A percentile compares a stretch with the other conserved stretches of the same genome.
Evolutionary conservation across 192 early-diverging fungal genomes (phyloP).

Genomic region (Podila epicladia): DNA sequence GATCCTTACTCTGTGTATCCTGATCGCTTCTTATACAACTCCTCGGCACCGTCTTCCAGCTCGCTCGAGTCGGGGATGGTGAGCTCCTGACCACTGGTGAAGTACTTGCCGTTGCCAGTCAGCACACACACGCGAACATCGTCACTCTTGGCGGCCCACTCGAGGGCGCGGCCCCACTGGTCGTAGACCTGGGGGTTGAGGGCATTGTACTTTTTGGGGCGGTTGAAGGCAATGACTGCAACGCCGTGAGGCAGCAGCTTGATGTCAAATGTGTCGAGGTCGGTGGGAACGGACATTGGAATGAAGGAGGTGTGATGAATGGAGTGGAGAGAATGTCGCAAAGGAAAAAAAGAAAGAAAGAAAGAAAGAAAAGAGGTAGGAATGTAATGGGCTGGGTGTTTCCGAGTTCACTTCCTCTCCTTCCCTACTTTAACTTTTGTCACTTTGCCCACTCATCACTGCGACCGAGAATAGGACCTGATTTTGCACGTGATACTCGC

Average conservation of each 20-base stretch:
- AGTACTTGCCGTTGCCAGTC: slow-evolving; percentile 74
- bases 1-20: slow-evolving; percentile 31
- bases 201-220: slow-evolving; percentile 68
- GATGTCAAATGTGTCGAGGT: slow-evolving; percentile 59
- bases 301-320: slow-evolving; percentile 1
- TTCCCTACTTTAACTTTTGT: neutral
- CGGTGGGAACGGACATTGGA: slow-evolving; percentile 37
- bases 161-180: slow-evolving; percentile 71
- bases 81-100: slow-evolving; percentile 72
- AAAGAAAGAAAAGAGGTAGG: neutral
- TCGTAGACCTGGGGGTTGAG: slow-evolving; percentile 63
- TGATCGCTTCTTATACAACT: slow-evolving; percentile 16
- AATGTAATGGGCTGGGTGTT: neutral
- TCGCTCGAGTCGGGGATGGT: slow-evolving; percentile 27
- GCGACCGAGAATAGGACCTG: neutral
- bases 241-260: slow-evolving; percentile 61
- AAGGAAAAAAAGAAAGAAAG: neutral
- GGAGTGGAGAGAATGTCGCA: neutral
- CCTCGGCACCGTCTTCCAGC: slow-evolving; percentile 19
- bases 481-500: neutral
- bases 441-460: neutral
- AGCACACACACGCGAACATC: slow-evolving; percentile 67
- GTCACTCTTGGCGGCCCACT: slow-evolving; percentile 56
- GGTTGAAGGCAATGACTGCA: slow-evolving; percentile 70
- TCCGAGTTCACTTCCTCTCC: neutral